Base-by-base conservation (phyloP, 1,139 yeast species). In the Arxiozyma telluris region DNA sequence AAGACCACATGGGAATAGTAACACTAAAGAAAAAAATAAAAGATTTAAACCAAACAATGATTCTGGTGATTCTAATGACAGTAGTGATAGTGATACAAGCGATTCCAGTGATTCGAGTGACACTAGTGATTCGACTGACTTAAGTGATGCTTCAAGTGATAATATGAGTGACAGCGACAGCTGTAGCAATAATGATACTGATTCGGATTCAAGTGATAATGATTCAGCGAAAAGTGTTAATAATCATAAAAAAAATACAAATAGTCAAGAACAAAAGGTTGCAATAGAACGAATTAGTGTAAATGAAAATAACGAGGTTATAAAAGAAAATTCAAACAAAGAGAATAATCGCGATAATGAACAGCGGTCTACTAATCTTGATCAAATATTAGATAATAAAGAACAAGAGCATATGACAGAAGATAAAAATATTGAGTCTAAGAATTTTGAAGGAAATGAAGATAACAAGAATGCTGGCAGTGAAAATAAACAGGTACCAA, bases 91-190 rank as follows among this genome's bases (percentile, higher is more conserved):
- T 20, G 57, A 48, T 12, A 50, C 44, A 42, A 50, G 42, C 39
- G 52, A 50, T 25, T 44, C 53, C 3, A 50, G 25, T 17, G 51
- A 44, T 15, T 46, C 41, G 3, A 44, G 46, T n/a, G 53, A 52
- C 2, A 46, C 53, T 18, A 50, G 30, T 41, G 56, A 46, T 7
- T 54, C 51, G 15, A 46, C 43, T 22, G 49, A 46, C 23, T 12
- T 30, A 3, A 54, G 56, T 50, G 53, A 50, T 41, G 53, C 49
- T 39, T 15, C 51, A 49, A 4, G 18, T 22, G 30, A 43, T 43
- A 43, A 9, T 43, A 3, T 22, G 1, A 51, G 25, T 12, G 49
- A 47, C 12, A 53, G 23, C 3, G 21, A 41, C 25, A 43, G n/a
- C 21, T 18, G 18, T 7, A 21, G 21, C 38, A 23, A 18, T 34